A percentile compares a stretch with the other conserved stretches of the same genome.
Evolutionary conservation across 2,329 filamentous ascomycete species (phyloP).

Genomic region (Diaporthe ilicicola): DNA sequence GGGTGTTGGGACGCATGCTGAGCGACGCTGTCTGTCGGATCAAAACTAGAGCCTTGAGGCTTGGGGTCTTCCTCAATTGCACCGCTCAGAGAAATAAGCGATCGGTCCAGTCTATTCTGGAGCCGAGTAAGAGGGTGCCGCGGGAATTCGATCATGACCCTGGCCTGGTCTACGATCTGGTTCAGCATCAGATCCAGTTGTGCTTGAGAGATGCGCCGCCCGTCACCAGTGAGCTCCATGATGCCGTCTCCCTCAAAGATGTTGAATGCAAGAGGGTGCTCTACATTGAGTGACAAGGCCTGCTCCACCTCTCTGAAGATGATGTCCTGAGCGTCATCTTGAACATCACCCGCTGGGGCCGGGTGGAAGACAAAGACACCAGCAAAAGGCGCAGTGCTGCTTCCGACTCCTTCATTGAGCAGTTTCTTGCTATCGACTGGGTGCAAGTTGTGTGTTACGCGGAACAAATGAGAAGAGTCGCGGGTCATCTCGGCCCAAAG

Average conservation of each 20-base stretch:
- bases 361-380: conserved; percentile 40
- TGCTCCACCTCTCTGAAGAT: conserved; percentile 43
- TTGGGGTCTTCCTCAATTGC: neutral
- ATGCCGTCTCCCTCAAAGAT: conserved; percentile 39
- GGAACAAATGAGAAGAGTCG: conserved; percentile 29
- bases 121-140: conserved; percentile 32
- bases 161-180: conserved; percentile 36
- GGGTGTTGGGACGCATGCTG: conserved; percentile 54
- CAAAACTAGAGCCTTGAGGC: conserved; percentile 33
- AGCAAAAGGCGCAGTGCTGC: conserved; percentile 35
- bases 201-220: conserved; percentile 34
- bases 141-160: conserved; percentile 33
- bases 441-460: conserved; percentile 34
- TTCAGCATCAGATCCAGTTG: conserved; percentile 37
- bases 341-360: neutral
- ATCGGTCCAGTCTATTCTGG: conserved; percentile 27
- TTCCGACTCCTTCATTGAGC: conserved; percentile 35
- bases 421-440: conserved; percentile 38
- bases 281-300: conserved; percentile 46
- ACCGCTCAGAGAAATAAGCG: conserved; percentile 29
- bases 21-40: conserved; percentile 47
- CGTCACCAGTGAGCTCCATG: conserved; percentile 38
- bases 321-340: neutral
- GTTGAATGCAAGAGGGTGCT: conserved; percentile 51
- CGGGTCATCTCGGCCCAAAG: conserved; percentile 34